A percentile compares a stretch with the other conserved stretches of the same genome.
Evolutionary conservation across 2,329 filamentous ascomycete genomes (phyloP).

Genomic region (Cercospora zeina): DNA sequence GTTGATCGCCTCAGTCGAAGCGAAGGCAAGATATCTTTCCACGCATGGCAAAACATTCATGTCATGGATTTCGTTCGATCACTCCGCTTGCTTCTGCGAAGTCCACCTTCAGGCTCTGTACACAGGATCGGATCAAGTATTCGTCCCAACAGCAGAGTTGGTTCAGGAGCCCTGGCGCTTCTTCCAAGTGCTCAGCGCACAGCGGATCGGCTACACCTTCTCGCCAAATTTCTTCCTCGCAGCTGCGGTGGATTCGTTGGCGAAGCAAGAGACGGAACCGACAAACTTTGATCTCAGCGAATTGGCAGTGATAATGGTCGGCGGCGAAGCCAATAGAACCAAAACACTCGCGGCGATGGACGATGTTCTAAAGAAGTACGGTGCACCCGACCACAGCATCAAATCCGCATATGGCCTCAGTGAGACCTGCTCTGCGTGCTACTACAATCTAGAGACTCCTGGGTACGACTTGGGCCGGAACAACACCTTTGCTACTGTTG

Average conservation of each 20-base stretch:
- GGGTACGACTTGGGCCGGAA: constrained; percentile 23
- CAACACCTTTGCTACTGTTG: constrained; percentile 29
- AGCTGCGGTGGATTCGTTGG: constrained; percentile 17
- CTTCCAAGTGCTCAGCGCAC: constrained; percentile 44
- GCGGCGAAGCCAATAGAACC: constrained; percentile 50
- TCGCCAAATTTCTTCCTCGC: constrained; percentile 49
- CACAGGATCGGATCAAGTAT: constrained; percentile 49
- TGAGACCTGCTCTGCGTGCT: constrained; percentile 33
- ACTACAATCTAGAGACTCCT: constrained; percentile 29
- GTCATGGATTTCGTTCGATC: constrained; percentile 48
- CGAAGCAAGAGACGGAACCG: constrained; percentile 11
- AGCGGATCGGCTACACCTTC: constrained; percentile 49
- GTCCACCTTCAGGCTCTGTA: constrained; percentile 54
- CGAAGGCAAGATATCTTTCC: constrained; percentile 19
- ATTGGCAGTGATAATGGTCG: constrained; percentile 42
- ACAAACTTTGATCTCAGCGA: constrained; percentile 20
- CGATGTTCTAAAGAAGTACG: constrained; percentile 19
- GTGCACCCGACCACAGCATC: constrained; percentile 25
- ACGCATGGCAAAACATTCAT: constrained; percentile 23
- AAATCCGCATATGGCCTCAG: constrained; percentile 31
- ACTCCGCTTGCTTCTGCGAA: constrained; percentile 55
- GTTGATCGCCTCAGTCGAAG: constrained; percentile 25
- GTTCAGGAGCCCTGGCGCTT: constrained; percentile 46
- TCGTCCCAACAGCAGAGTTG: constrained; percentile 48
- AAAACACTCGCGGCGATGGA: constrained; percentile 25